phyloP scores from a whole-genome alignment of 2,329 filamentous ascomycete genomes.

The Alternaria rosae region DNA sequence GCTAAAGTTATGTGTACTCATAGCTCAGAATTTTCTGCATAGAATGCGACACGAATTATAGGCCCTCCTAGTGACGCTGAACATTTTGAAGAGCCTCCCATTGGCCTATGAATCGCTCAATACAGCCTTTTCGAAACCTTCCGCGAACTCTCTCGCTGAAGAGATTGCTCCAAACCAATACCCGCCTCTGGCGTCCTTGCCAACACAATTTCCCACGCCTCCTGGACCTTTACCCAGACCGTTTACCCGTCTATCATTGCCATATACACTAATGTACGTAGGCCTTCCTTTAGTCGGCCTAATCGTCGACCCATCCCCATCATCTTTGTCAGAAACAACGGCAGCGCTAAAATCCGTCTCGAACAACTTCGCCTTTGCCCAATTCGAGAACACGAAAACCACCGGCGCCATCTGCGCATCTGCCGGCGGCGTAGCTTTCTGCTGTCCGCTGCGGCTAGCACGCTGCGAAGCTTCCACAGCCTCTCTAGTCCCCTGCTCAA shows the following conservation, averaged over 20 bases:
- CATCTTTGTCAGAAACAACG: not conserved
- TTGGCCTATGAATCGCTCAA: not conserved
- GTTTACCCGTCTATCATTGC: not conserved
- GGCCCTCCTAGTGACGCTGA: not conserved
- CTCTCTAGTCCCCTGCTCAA: constrained; percentile 22
- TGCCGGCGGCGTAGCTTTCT: not conserved
- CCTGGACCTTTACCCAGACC: constrained; percentile 11
- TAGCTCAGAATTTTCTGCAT: too few relatives aligned
- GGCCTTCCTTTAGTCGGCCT: not conserved
- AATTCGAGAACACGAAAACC: constrained; percentile 23
- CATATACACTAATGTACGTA: not conserved
- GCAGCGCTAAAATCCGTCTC: constrained; percentile 24
- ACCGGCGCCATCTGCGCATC: not conserved
- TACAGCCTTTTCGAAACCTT: constrained; percentile 4
- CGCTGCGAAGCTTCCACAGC: constrained; percentile 22
- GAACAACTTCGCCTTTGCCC: constrained; percentile 26
- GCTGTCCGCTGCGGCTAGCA: not conserved
- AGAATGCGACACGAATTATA: too few relatives aligned
- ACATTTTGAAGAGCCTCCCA: not conserved
- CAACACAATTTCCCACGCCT: constrained; percentile 16
- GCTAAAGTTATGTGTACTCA: too few relatives aligned
- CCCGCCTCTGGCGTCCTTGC: constrained; percentile 28
- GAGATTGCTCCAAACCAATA: constrained; percentile 23
- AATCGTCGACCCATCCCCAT: too few relatives aligned
- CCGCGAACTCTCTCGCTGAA: not conserved